phyloP scores from a whole-genome alignment of 1,139 yeast species.

The Citeromyces siamensis region DNA sequence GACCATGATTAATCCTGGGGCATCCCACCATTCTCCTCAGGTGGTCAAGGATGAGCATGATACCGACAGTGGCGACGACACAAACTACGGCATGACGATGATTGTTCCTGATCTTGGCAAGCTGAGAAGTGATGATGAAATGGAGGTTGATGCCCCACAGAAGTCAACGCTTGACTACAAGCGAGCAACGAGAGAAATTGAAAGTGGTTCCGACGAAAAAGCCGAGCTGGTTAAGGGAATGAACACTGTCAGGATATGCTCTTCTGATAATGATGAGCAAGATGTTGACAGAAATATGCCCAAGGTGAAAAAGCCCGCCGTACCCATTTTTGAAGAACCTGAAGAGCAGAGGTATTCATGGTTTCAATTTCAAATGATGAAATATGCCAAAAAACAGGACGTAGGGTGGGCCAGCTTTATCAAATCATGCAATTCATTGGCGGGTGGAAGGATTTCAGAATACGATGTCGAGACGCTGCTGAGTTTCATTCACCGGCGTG shows the following conservation, averaged over 20 bases:
- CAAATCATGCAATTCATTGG: background rate
- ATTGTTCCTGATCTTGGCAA: constrained; percentile 14
- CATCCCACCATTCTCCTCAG: constrained; percentile 7
- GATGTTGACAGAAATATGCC: constrained; percentile 7
- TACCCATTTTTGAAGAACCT: constrained; percentile 11
- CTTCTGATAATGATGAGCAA: background rate
- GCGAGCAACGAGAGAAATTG: background rate
- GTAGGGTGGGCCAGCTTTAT: background rate
- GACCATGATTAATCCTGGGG: constrained; percentile 10
- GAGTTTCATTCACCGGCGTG: background rate
- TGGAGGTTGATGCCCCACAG: background rate
- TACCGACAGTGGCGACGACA: constrained; percentile 14
- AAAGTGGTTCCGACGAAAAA: background rate
- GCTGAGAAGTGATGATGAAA: background rate
- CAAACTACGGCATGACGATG: constrained; percentile 19
- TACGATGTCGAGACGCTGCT: background rate
- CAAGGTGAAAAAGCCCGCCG: constrained; percentile 11
- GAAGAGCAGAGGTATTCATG: constrained; percentile 7
- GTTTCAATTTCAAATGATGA: constrained; percentile 11
- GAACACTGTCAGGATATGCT: constrained; percentile 1
- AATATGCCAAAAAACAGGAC: background rate
- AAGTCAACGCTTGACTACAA: background rate
- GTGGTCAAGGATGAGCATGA: constrained; percentile 7
- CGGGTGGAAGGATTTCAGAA: background rate
- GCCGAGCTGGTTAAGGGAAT: constrained; percentile 1